Base-by-base conservation (phyloP, 2,329 filamentous ascomycete genomes). In the Plenodomus tracheiphilus region DNA sequence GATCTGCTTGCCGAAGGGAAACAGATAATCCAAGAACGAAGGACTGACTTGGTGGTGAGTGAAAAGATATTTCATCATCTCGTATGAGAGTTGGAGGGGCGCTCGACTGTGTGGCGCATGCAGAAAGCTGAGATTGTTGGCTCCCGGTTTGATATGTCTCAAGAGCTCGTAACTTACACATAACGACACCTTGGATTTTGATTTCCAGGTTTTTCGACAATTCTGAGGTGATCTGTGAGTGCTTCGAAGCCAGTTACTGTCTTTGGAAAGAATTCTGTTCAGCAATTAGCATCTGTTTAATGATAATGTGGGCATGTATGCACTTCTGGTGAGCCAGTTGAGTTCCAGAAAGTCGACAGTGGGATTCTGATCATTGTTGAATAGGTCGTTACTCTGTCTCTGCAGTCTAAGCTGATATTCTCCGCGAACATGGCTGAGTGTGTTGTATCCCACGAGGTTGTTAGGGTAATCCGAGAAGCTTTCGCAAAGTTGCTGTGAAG, bases 21-120 rank as follows among this genome's bases (percentile, higher is more conserved):
- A 71, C 0, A 75, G n/a, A 37, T 74, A 74, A 38, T 75, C 70
- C 1, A 75, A 44, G 47, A 74, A 74, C 0, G 51, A 45, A 1
- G 69, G 61, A 50, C 66, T 63, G 0, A 74, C 62, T 61, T 75
- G 70, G 47, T 69, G 61, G 43, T 70, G 68, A 0, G 59, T 54
- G 19, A 61, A 54, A 0, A 61, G 32, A 2, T 62, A 49, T 1
- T 21, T 39, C 5, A 63, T 35, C 61, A 66, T 66, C 0, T 36
- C 3, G 13, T 40, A 41, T 1, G 59, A 51, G n/a, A 65, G 52
- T 10, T 37, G 46, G 16, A 65, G 43, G 8, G 49, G 13, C 0
- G 49, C 60, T n/a, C 60, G 56, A 16, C 47, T 53, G 18, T 58
- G 51, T 9, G 36, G 54, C 8, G 54, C 49, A 40, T 53, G 48